Percentiles rank a stretch among this genome's conserved stretches.
Conservation (phyloP, 306 rosid species). For the Dicorynia guianensis region DNA sequence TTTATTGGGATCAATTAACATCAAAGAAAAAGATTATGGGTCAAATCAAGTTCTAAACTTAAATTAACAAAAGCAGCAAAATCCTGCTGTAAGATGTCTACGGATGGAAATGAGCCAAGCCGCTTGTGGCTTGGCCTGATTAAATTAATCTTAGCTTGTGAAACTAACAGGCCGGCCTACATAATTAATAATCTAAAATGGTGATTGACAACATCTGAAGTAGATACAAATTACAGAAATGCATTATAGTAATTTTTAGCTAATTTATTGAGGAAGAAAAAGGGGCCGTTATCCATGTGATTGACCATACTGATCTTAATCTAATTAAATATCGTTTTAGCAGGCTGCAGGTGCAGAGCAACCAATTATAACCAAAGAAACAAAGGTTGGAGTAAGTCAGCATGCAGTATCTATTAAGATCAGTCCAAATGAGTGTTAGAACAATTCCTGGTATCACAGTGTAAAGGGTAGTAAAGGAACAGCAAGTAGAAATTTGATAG, state of each 20-base stretch:
- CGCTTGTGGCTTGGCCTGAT: no score
- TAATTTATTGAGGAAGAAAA: no score
- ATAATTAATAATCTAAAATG: not conserved
- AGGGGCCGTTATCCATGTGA: not conserved
- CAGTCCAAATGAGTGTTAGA: not conserved
- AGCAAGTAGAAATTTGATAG: not conserved
- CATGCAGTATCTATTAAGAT: not conserved
- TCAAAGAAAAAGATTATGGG: conserved; percentile 1
- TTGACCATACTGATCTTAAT: not conserved
- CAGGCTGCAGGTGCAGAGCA: not conserved
- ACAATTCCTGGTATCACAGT: not conserved
- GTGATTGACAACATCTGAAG: not conserved
- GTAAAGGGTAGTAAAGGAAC: not conserved
- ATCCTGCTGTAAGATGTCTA: not conserved
- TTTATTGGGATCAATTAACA: not conserved
- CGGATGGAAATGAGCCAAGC: no score
- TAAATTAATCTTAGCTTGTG: no score
- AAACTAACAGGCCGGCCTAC: no score
- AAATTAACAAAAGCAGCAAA: not conserved
- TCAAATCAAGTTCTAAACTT: not conserved
- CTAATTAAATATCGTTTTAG: not conserved
- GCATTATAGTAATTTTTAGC: conserved; percentile 2
- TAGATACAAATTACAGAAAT: not conserved
- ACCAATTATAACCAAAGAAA: not conserved
- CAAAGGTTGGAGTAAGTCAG: conserved; percentile 1